Evolutionary conservation across 2,329 filamentous ascomycete species (phyloP).

Genomic region (Alternaria consortialis): DNA sequence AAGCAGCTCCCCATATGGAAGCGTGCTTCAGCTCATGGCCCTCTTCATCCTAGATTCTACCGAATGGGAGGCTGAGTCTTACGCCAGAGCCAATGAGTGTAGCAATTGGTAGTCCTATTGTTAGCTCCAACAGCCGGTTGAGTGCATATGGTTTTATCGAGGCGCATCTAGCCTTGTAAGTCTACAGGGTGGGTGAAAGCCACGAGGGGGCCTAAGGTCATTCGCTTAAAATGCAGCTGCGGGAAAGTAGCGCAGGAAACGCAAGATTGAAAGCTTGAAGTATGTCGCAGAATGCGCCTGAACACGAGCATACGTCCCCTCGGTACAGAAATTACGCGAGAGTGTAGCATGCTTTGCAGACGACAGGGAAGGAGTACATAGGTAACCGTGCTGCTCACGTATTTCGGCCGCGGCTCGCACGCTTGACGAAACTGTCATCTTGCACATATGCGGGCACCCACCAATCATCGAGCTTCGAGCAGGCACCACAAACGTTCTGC

Average conservation of each 20-base stretch:
- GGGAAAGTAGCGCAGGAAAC: background rate
- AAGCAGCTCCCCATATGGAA: background rate
- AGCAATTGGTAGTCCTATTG: conserved; percentile 12
- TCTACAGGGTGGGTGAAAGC: background rate
- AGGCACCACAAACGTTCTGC: background rate
- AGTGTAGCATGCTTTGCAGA: background rate
- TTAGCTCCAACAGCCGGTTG: conserved; percentile 9
- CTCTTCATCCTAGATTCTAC: background rate
- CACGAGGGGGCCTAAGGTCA: conserved; percentile 1
- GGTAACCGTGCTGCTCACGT: too few relatives aligned
- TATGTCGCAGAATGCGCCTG: background rate
- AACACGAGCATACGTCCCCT: background rate
- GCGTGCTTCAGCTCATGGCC: background rate
- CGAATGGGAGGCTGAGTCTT: background rate
- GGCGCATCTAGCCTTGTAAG: conserved; percentile 5
- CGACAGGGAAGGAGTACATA: background rate
- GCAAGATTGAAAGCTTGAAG: background rate
- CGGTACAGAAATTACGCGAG: background rate
- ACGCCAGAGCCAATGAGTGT: background rate
- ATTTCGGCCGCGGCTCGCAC: background rate
- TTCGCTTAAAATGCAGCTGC: background rate
- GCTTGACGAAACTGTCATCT: background rate
- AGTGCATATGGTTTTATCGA: conserved; percentile 8
- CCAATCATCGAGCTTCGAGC: background rate
- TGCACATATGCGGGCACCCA: background rate